Conservation (phyloP, 805 yeast genomes). For the Sungouiozyma intestinalis region DNA sequence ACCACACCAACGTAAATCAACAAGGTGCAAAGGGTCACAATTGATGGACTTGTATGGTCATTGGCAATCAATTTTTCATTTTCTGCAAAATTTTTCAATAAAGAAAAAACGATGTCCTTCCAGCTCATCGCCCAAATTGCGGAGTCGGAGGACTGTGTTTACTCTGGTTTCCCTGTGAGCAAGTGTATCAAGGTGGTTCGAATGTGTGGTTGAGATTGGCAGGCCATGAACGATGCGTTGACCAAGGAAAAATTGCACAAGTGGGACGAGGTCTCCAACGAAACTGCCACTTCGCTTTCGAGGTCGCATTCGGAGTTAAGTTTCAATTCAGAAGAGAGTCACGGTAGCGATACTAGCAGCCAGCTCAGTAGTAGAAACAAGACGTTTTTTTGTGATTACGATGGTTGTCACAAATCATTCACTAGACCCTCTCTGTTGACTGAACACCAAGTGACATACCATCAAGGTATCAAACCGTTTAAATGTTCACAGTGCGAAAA, state of each 20-base stretch:
- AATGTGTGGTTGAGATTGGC: too few relatives aligned
- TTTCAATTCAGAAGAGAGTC: background rate
- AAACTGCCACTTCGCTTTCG: background rate
- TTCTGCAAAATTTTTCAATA: background rate
- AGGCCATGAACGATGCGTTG: too few relatives aligned
- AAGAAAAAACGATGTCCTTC: background rate
- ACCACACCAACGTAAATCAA: too few relatives aligned
- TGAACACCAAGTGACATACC: constrained; percentile 64
- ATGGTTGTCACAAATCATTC: constrained; percentile 66
- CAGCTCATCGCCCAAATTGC: background rate
- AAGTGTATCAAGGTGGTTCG: too few relatives aligned
- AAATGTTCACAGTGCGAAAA: constrained; percentile 54
- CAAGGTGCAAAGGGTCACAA: too few relatives aligned
- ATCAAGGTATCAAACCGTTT: constrained; percentile 71
- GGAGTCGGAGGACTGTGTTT: background rate
- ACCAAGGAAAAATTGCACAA: background rate
- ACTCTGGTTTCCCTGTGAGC: too few relatives aligned
- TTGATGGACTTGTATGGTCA: background rate
- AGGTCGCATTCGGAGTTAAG: background rate
- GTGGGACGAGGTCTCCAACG: background rate
- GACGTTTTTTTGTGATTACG: constrained; percentile 49
- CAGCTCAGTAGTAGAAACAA: constrained; percentile 36
- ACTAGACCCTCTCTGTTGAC: constrained; percentile 71
- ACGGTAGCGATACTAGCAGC: background rate
- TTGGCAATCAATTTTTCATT: background rate